A percentile compares a stretch with the other conserved stretches of the same genome.
Conservation (phyloP, 1,284 basidiomycete genomes). For the Xanthoconium separans region DNA sequence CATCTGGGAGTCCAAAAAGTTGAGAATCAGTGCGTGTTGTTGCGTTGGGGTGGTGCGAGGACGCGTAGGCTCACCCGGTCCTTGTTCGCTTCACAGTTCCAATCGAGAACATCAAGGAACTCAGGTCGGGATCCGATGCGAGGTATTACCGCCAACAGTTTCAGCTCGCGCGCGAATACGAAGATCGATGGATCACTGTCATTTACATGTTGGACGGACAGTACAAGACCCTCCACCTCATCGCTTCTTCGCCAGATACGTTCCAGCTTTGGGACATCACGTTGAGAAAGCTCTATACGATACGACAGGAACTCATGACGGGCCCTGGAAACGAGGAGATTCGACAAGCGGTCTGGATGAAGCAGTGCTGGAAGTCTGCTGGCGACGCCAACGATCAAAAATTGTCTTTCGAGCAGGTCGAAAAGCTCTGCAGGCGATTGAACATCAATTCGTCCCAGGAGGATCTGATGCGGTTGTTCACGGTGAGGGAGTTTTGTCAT, state of each 20-base stretch:
- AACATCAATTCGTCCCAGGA: slow-evolving; percentile 68
- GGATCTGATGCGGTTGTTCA: slow-evolving; percentile 67
- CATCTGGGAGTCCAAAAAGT: slow-evolving; percentile 81
- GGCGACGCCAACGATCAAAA: slow-evolving; percentile 63
- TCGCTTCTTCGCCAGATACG: slow-evolving; percentile 72
- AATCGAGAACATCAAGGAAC: slow-evolving; percentile 89
- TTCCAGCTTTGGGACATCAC: slow-evolving; percentile 71
- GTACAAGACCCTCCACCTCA: slow-evolving; percentile 92
- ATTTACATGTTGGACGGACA: slow-evolving; percentile 73
- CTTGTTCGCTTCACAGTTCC: slow-evolving; percentile 54
- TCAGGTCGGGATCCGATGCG: slow-evolving; percentile 77
- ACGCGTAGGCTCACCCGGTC: not conserved
- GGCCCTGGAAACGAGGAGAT: slow-evolving; percentile 64
- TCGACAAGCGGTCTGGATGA: slow-evolving; percentile 76
- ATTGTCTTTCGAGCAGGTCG: slow-evolving; percentile 72
- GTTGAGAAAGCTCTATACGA: slow-evolving; percentile 55
- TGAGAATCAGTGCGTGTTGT: slow-evolving; percentile 65
- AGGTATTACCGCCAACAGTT: slow-evolving; percentile 80
- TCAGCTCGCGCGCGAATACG: slow-evolving; percentile 58
- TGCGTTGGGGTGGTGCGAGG: not conserved
- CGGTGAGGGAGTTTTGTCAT: slow-evolving; percentile 37
- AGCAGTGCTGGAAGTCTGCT: slow-evolving; percentile 78
- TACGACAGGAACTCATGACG: slow-evolving; percentile 68
- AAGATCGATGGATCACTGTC: slow-evolving; percentile 76
- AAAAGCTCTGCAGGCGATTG: slow-evolving; percentile 72